A percentile compares a stretch with the other conserved stretches of the same genome.
These are phyloP conservation scores for Histomonas meleagridis DNA, from an alignment of 208 protist species.

Conservation along the genomic window DNA sequence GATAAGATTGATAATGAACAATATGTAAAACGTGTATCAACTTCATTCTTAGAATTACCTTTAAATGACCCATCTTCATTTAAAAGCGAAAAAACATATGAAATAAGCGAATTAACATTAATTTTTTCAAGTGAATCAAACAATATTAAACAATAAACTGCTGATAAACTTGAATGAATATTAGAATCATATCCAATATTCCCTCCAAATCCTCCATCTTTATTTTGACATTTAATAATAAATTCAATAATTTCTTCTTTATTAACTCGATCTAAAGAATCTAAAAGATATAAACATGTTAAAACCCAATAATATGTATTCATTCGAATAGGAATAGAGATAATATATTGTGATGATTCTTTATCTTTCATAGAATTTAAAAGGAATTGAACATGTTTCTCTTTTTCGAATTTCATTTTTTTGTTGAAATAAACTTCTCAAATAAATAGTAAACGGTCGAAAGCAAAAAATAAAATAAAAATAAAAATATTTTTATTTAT, in stretches of 20 bases:
- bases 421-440: no score
- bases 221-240: conserved; percentile 71
- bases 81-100: conserved; percentile 69
- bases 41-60: conserved; percentile 82
- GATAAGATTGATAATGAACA: conserved; percentile 78
- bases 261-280: conserved; percentile 54
- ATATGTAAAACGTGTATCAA: conserved; percentile 89
- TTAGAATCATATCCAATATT: conserved; percentile 82
- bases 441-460: no score
- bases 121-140: not conserved
- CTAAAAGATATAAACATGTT: conserved; percentile 56
- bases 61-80: conserved; percentile 83
- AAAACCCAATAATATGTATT: conserved; percentile 89
- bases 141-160: conserved; percentile 63
- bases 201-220: conserved; percentile 85
- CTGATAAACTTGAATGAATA: conserved; percentile 86
- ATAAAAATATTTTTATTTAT: no score
- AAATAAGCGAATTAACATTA: conserved; percentile 49
- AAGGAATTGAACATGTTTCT: not conserved
- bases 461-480: no score
- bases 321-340: conserved; percentile 62
- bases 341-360: not conserved
- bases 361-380: not conserved
- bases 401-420: not conserved
- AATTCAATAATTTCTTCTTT: conserved; percentile 68